Base-by-base conservation (phyloP, 805 yeast genomes). In the Metschnikowia cubensis region DNA sequence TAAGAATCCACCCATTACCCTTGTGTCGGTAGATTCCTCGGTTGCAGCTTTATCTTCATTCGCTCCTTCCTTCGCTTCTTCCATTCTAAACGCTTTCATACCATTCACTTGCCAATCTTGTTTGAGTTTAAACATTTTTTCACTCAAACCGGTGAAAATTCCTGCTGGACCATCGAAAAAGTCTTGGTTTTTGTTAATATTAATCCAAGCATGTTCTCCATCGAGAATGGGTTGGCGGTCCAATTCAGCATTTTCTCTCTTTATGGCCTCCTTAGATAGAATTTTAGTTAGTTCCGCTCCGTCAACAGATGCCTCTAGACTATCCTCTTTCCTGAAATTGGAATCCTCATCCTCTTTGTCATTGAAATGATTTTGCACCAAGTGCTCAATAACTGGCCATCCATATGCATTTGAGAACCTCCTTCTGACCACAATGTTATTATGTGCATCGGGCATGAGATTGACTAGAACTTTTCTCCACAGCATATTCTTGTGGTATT, bases 381-480 rank as follows among this genome's bases (percentile, higher is more conserved):
- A 60, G 65, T 92, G 96, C 40, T 84, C 85, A n/a, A 92, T 75
- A 0, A 89, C 96, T 0, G 87, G 89, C 94, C 97, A 89, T 1
- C 99, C 99, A 68, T 85, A 91, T 0, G 97, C 94, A 68, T 92
- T 92, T 5, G 95, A 85, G 72, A 88, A 94, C 53, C 88, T 71
- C 57, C 99, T 76, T 54, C 99, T 74, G 1, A 92, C 98, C 25
- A 89, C 76, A 29, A 94, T 90, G 61, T 90, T 92, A 61, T 92
- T 92, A 63, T 92, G 99, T 0, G 99, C 97, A 65, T 92, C 99
- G 0, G 97, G 97, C 55, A 83, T 80, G 55, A 94, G 69, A 39
- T 82, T 82, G 1, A 91, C 96, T 25, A 94, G 69, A 2, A 94
- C 96, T 67, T 92, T 92, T 40, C 97, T 73, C 99, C 99, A 92